Evolutionary conservation across 345 rosid genomes (phyloP).

Genomic region (Litchi chinensis): DNA sequence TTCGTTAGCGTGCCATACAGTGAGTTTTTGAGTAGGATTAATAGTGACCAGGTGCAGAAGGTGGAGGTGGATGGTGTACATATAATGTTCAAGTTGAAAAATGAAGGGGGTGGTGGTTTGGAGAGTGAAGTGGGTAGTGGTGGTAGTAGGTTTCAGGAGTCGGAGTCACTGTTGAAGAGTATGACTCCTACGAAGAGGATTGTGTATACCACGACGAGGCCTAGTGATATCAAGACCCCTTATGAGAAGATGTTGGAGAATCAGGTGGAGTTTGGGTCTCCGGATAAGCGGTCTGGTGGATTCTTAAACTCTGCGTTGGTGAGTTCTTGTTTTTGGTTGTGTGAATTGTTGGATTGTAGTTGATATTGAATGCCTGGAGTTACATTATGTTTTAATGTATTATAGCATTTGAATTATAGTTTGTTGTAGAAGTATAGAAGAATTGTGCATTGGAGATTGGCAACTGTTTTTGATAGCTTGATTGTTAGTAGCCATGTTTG

Average conservation of each 20-base stretch:
- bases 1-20: conserved; percentile 82
- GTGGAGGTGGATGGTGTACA: conserved; percentile 92
- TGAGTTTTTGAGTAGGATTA: conserved; percentile 78
- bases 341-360: neutral
- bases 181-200: conserved; percentile 64
- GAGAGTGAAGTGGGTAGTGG: conserved; percentile 42
- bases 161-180: conserved; percentile 57
- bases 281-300: conserved; percentile 83
- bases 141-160: conserved; percentile 53
- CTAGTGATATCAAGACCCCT: conserved; percentile 77
- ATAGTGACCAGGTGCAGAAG: conserved; percentile 65
- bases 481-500: neutral
- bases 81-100: conserved; percentile 77
- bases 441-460: neutral
- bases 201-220: conserved; percentile 82
- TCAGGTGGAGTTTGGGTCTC: conserved; percentile 87
- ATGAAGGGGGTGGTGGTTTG: conserved; percentile 40
- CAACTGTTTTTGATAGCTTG: neutral
- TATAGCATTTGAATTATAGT: neutral
- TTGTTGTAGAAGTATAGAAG: neutral
- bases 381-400: neutral
- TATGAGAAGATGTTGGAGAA: conserved; percentile 96
- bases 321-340: conserved; percentile 22
- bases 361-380: neutral
- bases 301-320: conserved; percentile 83